Conservation (phyloP, 345 rosid genomes). For the Linum lewisii region DNA sequence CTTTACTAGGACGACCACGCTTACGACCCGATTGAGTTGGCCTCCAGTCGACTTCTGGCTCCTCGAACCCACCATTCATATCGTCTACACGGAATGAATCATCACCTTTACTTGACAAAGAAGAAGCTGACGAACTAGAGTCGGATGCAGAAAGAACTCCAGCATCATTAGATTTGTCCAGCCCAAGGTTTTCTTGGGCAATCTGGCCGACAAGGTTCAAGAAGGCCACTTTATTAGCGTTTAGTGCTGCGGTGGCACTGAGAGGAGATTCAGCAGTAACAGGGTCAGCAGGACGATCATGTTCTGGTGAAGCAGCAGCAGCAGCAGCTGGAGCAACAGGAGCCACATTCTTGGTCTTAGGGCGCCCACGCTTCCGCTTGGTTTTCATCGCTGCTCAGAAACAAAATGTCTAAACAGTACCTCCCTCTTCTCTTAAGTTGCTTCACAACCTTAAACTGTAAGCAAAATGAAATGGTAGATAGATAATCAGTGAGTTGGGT, state of each 20-base stretch:
- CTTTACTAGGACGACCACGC: constrained; percentile 6
- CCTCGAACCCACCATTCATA: constrained; percentile 1
- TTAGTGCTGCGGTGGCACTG: neutral
- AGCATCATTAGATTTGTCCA: neutral
- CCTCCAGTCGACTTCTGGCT: neutral
- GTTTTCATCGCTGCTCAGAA: neutral
- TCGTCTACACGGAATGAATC: neutral
- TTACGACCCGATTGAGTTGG: neutral
- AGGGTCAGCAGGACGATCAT: too few species aligned
- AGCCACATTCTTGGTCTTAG: neutral
- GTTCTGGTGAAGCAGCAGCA: neutral
- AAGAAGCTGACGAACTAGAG: constrained; percentile 10
- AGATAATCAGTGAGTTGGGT: too few species aligned
- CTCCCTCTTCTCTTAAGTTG: neutral
- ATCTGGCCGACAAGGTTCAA: constrained; percentile 18
- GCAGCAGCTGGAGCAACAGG: neutral
- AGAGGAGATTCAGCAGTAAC: neutral
- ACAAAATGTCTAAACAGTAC: neutral
- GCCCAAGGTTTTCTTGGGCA: neutral
- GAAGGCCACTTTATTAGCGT: constrained; percentile 6
- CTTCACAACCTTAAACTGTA: too few species aligned
- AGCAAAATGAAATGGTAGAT: neutral
- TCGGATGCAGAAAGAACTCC: neutral
- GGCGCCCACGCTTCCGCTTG: neutral
- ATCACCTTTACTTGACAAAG: constrained; percentile 5